Evolutionary conservation across 2,329 filamentous ascomycete genomes (phyloP).

Genomic region (Fusarium caatingaense): DNA sequence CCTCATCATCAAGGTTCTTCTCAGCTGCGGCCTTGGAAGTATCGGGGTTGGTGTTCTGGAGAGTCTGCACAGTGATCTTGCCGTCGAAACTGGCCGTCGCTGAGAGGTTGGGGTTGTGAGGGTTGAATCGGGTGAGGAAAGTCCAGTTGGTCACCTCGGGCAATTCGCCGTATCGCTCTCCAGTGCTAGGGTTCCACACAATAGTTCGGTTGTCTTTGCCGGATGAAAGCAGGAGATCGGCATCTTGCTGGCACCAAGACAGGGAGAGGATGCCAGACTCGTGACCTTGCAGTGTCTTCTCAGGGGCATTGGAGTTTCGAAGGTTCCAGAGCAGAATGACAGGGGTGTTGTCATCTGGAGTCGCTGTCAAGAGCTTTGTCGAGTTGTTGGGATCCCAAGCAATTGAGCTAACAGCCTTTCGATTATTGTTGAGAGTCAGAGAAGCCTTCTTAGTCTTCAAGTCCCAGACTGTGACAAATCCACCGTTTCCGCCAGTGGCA

Average conservation of each 20-base stretch:
- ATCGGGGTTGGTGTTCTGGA: slow-evolving; percentile 90
- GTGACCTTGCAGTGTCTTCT: slow-evolving; percentile 89
- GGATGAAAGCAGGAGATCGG: slow-evolving; percentile 87
- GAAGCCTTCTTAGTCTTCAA: slow-evolving; percentile 98
- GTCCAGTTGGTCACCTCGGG: slow-evolving; percentile 99
- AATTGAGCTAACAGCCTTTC: slow-evolving; percentile 94
- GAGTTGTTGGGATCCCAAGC: slow-evolving; percentile 97
- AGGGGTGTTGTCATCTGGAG: slow-evolving; percentile 87
- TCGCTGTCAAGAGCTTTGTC: slow-evolving; percentile 93
- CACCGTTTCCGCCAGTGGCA: slow-evolving; percentile 90
- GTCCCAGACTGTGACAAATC: slow-evolving; percentile 98
- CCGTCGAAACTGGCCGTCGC: slow-evolving; percentile 98
- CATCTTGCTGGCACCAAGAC: slow-evolving; percentile 94
- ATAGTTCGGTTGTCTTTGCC: slow-evolving; percentile 97
- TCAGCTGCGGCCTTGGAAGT: slow-evolving; percentile 74
- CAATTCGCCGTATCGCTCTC: slow-evolving; percentile 88
- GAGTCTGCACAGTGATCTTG: slow-evolving; percentile 91
- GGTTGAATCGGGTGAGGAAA: slow-evolving; percentile 94
- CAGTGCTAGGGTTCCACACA: slow-evolving; percentile 95
- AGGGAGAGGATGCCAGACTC: slow-evolving; percentile 93
- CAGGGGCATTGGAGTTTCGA: slow-evolving; percentile 94
- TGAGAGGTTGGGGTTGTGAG: slow-evolving; percentile 89
- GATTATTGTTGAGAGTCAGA: slow-evolving; percentile 92
- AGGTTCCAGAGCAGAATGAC: slow-evolving; percentile 94
- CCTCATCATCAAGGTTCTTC: slow-evolving; percentile 84